Conservation (phyloP, 371 early-diverging fungal genomes). For the Zychaea mexicana region DNA sequence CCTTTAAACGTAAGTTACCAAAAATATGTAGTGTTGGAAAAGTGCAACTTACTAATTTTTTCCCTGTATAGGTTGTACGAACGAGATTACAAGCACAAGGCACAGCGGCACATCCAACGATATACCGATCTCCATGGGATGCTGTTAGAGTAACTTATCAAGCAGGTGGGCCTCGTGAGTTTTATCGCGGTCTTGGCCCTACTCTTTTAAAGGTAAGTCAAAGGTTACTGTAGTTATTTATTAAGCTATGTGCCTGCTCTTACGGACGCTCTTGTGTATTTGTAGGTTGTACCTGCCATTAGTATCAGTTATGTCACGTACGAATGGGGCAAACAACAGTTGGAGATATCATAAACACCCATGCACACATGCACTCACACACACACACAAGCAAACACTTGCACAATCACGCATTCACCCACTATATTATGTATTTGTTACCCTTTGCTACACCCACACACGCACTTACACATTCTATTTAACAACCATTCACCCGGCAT, state of each 20-base stretch:
- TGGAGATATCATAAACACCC: constrained; percentile 14
- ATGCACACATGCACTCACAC: neutral
- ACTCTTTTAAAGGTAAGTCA: constrained; percentile 66
- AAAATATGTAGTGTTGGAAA: neutral
- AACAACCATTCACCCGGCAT: no score
- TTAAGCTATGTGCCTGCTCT: no score
- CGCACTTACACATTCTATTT: no score
- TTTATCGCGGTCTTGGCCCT: constrained; percentile 87
- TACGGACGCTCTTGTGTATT: neutral
- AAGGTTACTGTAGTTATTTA: neutral
- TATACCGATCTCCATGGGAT: constrained; percentile 67
- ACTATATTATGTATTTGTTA: constrained; percentile 2
- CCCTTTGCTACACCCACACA: no score
- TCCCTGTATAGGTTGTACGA: constrained; percentile 62
- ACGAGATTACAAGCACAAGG: constrained; percentile 86
- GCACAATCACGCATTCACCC: neutral
- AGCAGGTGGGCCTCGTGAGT: constrained; percentile 74
- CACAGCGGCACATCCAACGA: constrained; percentile 70
- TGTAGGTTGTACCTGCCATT: constrained; percentile 66
- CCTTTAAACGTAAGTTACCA: constrained; percentile 55
- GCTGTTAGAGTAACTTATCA: constrained; percentile 64
- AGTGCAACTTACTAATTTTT: neutral
- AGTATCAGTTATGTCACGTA: constrained; percentile 68
- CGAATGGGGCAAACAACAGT: constrained; percentile 55
- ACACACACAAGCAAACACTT: neutral